Conservation (phyloP, 2,329 filamentous ascomycete genomes). For the Aureobasidium sp. region DNA sequence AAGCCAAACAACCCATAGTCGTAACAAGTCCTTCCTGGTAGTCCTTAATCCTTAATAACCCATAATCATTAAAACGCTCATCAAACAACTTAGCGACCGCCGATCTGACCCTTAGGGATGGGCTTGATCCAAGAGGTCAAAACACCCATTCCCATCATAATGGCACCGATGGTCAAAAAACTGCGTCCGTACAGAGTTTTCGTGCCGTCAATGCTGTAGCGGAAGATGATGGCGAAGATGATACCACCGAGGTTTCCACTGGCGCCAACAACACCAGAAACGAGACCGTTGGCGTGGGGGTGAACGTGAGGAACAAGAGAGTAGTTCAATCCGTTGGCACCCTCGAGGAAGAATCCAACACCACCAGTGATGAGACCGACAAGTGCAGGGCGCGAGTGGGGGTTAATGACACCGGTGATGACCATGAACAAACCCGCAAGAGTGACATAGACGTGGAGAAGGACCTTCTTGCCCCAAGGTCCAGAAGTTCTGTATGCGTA, state of each 20-base stretch:
- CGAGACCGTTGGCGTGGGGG: conserved; percentile 68
- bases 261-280: conserved; percentile 72
- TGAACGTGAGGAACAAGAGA: conserved; percentile 80
- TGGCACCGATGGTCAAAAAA: conserved; percentile 75
- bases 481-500: conserved; percentile 44
- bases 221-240: conserved; percentile 74
- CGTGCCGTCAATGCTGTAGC: conserved; percentile 46
- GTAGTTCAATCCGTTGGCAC: conserved; percentile 80
- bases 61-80: not conserved
- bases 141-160: conserved; percentile 63
- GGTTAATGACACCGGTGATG: conserved; percentile 55
- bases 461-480: conserved; percentile 57
- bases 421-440: conserved; percentile 52
- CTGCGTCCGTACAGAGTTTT: conserved; percentile 59
- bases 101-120: conserved; percentile 46
- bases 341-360: conserved; percentile 75
- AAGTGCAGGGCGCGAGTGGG: conserved; percentile 55
- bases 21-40: too few relatives aligned
- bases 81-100: conserved; percentile 25
- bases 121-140: conserved; percentile 56
- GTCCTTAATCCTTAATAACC: not conserved
- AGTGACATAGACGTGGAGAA: conserved; percentile 49
- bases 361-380: conserved; percentile 69
- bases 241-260: conserved; percentile 79
- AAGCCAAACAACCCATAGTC: too few relatives aligned